Evolutionary conservation across 306 rosid species (phyloP).

Genomic region (Comarum palustre): DNA sequence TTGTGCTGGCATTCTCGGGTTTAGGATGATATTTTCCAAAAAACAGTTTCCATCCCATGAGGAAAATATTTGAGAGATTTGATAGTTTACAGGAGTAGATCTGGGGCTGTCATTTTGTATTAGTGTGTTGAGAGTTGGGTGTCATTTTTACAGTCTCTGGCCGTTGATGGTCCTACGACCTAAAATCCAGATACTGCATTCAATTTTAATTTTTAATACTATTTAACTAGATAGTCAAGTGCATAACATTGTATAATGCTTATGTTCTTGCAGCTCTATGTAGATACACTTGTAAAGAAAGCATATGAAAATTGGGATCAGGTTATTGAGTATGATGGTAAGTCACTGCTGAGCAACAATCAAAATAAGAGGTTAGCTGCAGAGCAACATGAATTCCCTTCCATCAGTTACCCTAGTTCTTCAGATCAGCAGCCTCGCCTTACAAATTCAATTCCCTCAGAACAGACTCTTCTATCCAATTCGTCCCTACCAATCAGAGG

Average conservation of each 20-base stretch:
- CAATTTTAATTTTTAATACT: slow-evolving; percentile 12
- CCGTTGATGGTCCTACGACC: neutral
- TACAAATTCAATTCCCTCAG: slow-evolving; percentile 48
- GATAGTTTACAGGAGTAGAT: neutral
- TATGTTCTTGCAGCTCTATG: slow-evolving; percentile 67
- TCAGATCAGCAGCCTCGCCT: slow-evolving; percentile 52
- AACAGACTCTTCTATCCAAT: slow-evolving; percentile 50
- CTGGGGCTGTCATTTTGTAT: neutral
- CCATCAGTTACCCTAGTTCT: slow-evolving; percentile 41
- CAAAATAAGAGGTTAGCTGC: slow-evolving; percentile 39
- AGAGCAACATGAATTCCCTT: slow-evolving; percentile 52
- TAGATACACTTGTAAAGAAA: slow-evolving; percentile 86
- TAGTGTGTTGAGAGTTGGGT: neutral
- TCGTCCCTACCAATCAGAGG: slow-evolving; percentile 58
- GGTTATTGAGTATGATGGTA: slow-evolving; percentile 88
- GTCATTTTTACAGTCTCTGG: neutral
- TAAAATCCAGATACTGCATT: slow-evolving; percentile 14
- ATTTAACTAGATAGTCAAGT: slow-evolving; percentile 11
- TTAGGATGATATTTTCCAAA: neutral
- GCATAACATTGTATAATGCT: slow-evolving; percentile 24
- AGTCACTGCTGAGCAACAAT: slow-evolving; percentile 58
- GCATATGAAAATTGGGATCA: slow-evolving; percentile 94
- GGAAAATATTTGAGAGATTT: neutral
- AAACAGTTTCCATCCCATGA: neutral
- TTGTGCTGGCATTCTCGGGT: neutral